Conservation (phyloP, 2,329 filamentous ascomycete species). For the Penicillium decumbens region DNA sequence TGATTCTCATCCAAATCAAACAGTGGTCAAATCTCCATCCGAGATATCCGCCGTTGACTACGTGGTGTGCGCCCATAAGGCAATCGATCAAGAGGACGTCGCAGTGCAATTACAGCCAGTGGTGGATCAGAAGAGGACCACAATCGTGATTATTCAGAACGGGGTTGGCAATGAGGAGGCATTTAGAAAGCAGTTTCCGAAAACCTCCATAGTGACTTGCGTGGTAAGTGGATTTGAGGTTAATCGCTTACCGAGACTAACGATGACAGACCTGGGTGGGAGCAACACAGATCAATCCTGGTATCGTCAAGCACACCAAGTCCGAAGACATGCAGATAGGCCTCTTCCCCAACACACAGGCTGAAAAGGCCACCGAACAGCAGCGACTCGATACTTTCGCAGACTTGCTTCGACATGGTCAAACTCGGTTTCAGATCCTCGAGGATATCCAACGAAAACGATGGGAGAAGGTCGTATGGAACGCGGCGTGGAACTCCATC, state of each 20-base stretch:
- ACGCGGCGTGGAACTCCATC: conserved; percentile 40
- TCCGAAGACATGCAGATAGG: conserved; percentile 55
- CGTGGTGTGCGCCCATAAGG: conserved; percentile 41
- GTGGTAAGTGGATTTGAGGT: conserved; percentile 38
- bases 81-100: conserved; percentile 40
- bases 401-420: conserved; percentile 39
- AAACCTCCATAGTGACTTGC: conserved; percentile 34
- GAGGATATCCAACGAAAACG: conserved; percentile 37
- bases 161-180: conserved; percentile 42
- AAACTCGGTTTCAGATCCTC: conserved; percentile 37
- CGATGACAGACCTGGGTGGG: conserved; percentile 44
- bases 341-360: conserved; percentile 42
- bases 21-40: conserved; percentile 39
- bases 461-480: conserved; percentile 44
- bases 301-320: conserved; percentile 48
- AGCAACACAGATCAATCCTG: conserved; percentile 49
- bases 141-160: conserved; percentile 41
- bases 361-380: conserved; percentile 32
- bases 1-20: background rate
- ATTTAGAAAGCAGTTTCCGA: conserved; percentile 32
- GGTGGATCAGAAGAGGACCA: conserved; percentile 35
- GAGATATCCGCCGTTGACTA: conserved; percentile 34
- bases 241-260: background rate
- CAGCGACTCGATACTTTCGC: conserved; percentile 42
- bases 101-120: conserved; percentile 34